Evolutionary conservation across 2,329 filamentous ascomycete species (phyloP).

Genomic region (Cryphonectria radicalis): DNA sequence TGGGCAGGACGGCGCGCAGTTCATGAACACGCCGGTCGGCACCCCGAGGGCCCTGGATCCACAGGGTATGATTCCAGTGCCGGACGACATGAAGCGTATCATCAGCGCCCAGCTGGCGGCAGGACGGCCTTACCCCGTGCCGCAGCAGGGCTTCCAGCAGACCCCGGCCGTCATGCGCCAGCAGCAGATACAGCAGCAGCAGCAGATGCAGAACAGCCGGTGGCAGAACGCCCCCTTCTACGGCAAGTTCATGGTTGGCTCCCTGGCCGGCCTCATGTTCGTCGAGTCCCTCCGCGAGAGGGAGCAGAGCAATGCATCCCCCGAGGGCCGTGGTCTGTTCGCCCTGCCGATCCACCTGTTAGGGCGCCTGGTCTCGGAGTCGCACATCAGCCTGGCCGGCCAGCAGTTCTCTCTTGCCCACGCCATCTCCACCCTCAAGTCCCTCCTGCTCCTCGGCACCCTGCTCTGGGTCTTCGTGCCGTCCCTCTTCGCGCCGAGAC

Average conservation of each 20-base stretch:
- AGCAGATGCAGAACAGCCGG: constrained; percentile 52
- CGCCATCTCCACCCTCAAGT: constrained; percentile 56
- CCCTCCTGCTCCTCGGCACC: constrained; percentile 56
- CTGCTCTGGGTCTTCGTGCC: constrained; percentile 61
- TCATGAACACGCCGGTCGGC: constrained; percentile 50
- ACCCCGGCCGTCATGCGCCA: constrained; percentile 55
- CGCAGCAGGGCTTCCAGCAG: constrained; percentile 43
- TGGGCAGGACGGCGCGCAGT: constrained; percentile 47
- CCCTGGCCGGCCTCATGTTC: constrained; percentile 89
- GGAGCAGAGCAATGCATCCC: constrained; percentile 66
- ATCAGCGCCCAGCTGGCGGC: constrained; percentile 60
- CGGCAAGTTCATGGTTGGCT: constrained; percentile 88
- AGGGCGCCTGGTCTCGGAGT: constrained; percentile 48
- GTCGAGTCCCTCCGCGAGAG: constrained; percentile 76
- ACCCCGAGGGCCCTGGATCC: constrained; percentile 48
- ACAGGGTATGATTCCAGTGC: constrained; percentile 67
- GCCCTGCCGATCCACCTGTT: constrained; percentile 66
- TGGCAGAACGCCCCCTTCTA: constrained; percentile 64
- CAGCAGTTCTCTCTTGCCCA: constrained; percentile 52
- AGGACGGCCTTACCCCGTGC: constrained; percentile 56
- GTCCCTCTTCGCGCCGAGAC: constrained; percentile 57
- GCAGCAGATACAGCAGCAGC: constrained; percentile 60
- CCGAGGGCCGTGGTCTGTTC: constrained; percentile 69
- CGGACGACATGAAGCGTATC: constrained; percentile 67
- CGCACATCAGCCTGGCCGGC: constrained; percentile 59